Evolutionary conservation across 2,329 filamentous ascomycete genomes (phyloP).

Genomic region (Claviceps sorghi): DNA sequence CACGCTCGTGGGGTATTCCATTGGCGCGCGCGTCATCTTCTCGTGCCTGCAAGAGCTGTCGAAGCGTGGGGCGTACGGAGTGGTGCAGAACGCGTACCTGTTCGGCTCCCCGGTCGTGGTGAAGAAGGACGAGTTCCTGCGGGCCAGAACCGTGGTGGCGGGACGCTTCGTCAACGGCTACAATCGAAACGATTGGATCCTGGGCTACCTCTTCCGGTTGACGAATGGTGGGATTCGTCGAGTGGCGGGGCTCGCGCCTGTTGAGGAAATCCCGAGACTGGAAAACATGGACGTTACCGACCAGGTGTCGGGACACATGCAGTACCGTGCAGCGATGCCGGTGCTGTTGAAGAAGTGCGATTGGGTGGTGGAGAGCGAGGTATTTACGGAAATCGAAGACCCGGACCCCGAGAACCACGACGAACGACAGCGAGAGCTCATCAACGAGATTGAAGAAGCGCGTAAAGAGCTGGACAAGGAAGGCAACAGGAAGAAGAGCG

Average conservation of each 20-base stretch:
- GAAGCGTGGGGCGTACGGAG: constrained; percentile 65
- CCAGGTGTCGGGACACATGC: constrained; percentile 84
- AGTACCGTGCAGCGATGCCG: constrained; percentile 88
- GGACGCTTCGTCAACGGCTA: constrained; percentile 95
- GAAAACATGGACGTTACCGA: constrained; percentile 86
- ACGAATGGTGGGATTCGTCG: constrained; percentile 84
- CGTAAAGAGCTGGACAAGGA: constrained; percentile 73
- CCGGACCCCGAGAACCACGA: constrained; percentile 89
- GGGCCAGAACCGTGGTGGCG: constrained; percentile 66
- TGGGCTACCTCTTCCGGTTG: constrained; percentile 88
- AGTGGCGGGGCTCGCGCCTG: constrained; percentile 66
- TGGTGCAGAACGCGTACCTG: constrained; percentile 89
- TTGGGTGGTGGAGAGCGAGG: constrained; percentile 82
- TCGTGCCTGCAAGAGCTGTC: constrained; percentile 79
- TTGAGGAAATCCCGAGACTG: constrained; percentile 62
- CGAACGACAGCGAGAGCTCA: constrained; percentile 77
- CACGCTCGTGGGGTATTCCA: constrained; percentile 86
- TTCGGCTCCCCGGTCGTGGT: constrained; percentile 88
- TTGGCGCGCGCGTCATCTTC: constrained; percentile 85
- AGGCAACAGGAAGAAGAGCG: constrained; percentile 51
- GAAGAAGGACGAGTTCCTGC: constrained; percentile 78
- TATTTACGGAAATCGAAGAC: constrained; percentile 94
- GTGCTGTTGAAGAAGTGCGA: constrained; percentile 72
- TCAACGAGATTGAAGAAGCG: constrained; percentile 92
- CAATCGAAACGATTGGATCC: constrained; percentile 90